These are phyloP conservation scores for Aphanoascus verrucosus DNA, from an alignment of 2,329 filamentous ascomycete species.

Conservation along the genomic window DNA sequence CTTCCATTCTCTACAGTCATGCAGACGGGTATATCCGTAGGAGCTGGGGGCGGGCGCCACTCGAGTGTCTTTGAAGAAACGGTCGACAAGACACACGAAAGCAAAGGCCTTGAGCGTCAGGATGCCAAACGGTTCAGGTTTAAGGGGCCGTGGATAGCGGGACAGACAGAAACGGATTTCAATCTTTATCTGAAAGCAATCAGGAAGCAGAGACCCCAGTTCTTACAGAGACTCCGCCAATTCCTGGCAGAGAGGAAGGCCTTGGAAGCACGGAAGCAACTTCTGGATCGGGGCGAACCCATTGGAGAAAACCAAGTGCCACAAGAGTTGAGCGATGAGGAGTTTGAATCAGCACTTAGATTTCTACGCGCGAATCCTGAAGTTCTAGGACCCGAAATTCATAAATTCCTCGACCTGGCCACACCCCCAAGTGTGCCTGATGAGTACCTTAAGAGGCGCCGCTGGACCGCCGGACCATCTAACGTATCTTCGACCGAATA, in stretches of 20 bases:
- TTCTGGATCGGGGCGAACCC: conserved; percentile 33
- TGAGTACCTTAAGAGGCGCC: conserved; percentile 25
- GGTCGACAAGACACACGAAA: conserved; percentile 15
- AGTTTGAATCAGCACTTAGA: conserved; percentile 38
- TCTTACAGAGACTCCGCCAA: conserved; percentile 30
- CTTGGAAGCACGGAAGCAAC: conserved; percentile 29
- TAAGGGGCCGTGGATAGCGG: conserved; percentile 48
- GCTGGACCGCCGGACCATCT: conserved; percentile 29
- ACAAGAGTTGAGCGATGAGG: conserved; percentile 33
- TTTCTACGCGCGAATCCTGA: conserved; percentile 33
- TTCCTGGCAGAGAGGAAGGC: conserved; percentile 26
- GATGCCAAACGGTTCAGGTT: conserved; percentile 44
- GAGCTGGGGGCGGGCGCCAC: conserved; percentile 9
- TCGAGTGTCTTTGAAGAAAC: conserved; percentile 25
- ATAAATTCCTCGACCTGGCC: conserved; percentile 48
- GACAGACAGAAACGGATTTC: conserved; percentile 48
- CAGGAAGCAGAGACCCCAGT: conserved; percentile 31
- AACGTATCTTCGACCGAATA: conserved; percentile 35
- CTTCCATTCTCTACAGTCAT: conserved; percentile 53
- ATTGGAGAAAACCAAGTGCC: conserved; percentile 22
- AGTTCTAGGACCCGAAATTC: conserved; percentile 44
- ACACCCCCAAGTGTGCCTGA: conserved; percentile 30
- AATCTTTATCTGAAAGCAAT: conserved; percentile 41
- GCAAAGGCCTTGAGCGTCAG: conserved; percentile 20
- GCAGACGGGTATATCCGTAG: conserved; percentile 13